phyloP scores from a whole-genome alignment of 2,329 filamentous ascomycete species.

The Aspergillus fructus region DNA sequence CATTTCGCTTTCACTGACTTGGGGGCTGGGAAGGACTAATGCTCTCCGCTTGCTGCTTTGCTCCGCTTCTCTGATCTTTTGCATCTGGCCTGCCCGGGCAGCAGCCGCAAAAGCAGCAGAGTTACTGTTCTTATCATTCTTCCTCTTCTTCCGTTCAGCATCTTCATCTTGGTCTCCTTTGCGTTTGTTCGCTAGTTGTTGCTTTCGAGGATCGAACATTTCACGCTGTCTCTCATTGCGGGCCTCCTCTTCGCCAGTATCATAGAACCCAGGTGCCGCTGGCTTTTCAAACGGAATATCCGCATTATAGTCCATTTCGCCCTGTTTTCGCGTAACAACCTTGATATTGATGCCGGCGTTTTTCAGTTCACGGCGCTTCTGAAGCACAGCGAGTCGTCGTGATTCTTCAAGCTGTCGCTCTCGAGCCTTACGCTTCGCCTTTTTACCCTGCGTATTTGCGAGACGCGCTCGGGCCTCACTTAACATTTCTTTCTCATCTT shows the following conservation, averaged over 20 bases:
- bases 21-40: conserved; percentile 81
- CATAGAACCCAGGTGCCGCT: conserved; percentile 84
- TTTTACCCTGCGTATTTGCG: conserved; percentile 98
- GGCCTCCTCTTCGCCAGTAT: conserved; percentile 78
- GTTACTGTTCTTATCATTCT: conserved; percentile 80
- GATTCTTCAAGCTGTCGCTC: conserved; percentile 96
- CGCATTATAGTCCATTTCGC: conserved; percentile 99
- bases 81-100: conserved; percentile 88
- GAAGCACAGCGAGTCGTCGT: conserved; percentile 79
- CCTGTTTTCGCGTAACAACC: conserved; percentile 83
- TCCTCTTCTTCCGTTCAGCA: conserved; percentile 76
- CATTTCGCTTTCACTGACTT: conserved; percentile 88
- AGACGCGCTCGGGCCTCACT: conserved; percentile 94
- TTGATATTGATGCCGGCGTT: conserved; percentile 98
- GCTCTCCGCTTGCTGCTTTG: conserved; percentile 89
- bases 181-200: conserved; percentile 85
- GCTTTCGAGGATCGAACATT: conserved; percentile 87
- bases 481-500: conserved; percentile 99
- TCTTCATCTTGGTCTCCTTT: conserved; percentile 89
- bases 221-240: conserved; percentile 81
- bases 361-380: conserved; percentile 95
- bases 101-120: conserved; percentile 81
- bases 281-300: conserved; percentile 98
- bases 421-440: conserved; percentile 94
- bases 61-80: conserved; percentile 92